These are phyloP conservation scores for Speleostelium caveatum DNA, from an alignment of 78 protist species.

Conservation along the genomic window DNA sequence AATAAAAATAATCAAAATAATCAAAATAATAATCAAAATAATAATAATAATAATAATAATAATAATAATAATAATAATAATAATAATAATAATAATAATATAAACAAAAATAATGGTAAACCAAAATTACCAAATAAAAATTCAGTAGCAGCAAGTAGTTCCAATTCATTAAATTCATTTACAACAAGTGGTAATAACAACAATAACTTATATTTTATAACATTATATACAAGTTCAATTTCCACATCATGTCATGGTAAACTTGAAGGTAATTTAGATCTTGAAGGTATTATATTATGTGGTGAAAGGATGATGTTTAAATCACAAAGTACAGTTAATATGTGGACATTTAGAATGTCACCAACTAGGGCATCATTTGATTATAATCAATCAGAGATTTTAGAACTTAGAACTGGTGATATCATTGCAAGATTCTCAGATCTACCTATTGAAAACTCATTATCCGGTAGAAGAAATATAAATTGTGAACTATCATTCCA, in stretches of 20 bases:
- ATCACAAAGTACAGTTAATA: constrained; percentile 9
- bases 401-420: constrained; percentile 55
- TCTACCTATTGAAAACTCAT: constrained; percentile 25
- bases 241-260: constrained; percentile 51
- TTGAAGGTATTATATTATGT: constrained; percentile 49
- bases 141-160: neutral
- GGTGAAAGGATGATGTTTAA: constrained; percentile 58
- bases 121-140: neutral
- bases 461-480: neutral
- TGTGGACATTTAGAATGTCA: constrained; percentile 64
- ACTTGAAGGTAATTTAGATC: constrained; percentile 48
- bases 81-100: constrained; percentile 16
- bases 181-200: neutral
- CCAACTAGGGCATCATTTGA: constrained; percentile 69
- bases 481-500: constrained; percentile 35
- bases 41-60: too few species aligned
- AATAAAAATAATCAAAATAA: too few species aligned
- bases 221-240: constrained; percentile 55
- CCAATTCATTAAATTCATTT: neutral
- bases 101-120: neutral
- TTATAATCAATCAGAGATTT: constrained; percentile 63
- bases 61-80: constrained; percentile 56
- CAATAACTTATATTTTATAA: constrained; percentile 23
- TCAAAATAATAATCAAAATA: constrained; percentile 12
- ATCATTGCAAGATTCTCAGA: constrained; percentile 29